These are phyloP conservation scores for Debaryomyces nepalensis DNA, from an alignment of 1,139 yeast genomes.

Conservation along the genomic window DNA sequence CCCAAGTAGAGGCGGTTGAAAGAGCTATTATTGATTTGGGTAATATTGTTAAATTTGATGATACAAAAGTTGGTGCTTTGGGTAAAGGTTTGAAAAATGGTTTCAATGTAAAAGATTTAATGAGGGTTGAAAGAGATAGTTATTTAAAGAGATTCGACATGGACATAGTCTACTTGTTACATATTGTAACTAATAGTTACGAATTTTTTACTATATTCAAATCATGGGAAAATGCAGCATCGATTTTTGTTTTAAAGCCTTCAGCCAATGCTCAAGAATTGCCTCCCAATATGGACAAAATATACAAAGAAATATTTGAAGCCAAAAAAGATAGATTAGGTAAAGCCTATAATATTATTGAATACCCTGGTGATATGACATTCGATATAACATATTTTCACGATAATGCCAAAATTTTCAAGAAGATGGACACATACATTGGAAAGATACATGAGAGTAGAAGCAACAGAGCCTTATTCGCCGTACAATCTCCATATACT, in stretches of 20 bases:
- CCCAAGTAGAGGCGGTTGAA: slow-evolving; percentile 67
- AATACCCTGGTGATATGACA: slow-evolving; percentile 53
- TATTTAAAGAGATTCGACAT: slow-evolving; percentile 60
- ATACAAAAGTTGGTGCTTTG: slow-evolving; percentile 75
- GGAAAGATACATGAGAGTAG: slow-evolving; percentile 67
- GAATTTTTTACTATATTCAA: slow-evolving; percentile 74
- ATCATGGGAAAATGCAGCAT: slow-evolving; percentile 61
- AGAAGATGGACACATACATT: slow-evolving; percentile 57
- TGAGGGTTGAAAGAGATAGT: slow-evolving; percentile 47
- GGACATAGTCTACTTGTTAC: slow-evolving; percentile 71
- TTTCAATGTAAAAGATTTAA: slow-evolving; percentile 66
- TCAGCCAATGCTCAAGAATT: slow-evolving; percentile 69
- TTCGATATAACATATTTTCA: slow-evolving; percentile 57
- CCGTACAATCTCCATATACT: slow-evolving; percentile 74
- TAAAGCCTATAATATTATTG: slow-evolving; percentile 49
- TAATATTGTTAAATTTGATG: slow-evolving; percentile 68
- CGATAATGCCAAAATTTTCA: slow-evolving; percentile 55
- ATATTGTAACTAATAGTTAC: slow-evolving; percentile 74
- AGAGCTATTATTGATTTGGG: slow-evolving; percentile 84
- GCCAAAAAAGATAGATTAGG: slow-evolving; percentile 52
- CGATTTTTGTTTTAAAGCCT: slow-evolving; percentile 70
- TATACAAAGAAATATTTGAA: slow-evolving; percentile 57
- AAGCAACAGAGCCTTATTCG: slow-evolving; percentile 67
- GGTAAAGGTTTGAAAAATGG: slow-evolving; percentile 89
- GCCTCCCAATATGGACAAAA: slow-evolving; percentile 54